Base-by-base conservation (phyloP, 139 green algal genomes). In the Gonium pectorale region DNA sequence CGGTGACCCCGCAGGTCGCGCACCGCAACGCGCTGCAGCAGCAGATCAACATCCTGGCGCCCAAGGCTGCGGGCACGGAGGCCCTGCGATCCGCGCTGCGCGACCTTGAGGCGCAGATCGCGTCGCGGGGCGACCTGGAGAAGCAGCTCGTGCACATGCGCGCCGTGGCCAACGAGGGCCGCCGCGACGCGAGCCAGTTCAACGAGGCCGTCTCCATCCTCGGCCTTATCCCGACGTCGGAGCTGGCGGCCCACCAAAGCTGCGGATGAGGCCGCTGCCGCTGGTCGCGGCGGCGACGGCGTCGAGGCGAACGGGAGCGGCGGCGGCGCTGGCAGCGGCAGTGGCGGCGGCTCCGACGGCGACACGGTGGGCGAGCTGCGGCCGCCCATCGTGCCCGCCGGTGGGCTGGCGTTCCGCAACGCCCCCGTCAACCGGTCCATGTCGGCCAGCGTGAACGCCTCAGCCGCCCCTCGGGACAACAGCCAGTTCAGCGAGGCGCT, bases 31-130 rank as follows among this genome's bases (percentile, higher is more conserved):
- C 62, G 62, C 78, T 84, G 62, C 44, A 84, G 78, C 78, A 84
- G 43, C 78, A 75, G 31, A 75, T 84, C 78, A 84, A 84, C 78
- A 84, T 84, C 78, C 78, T 84, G 78, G 63, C 63, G 41, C 78
- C 78, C 63, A 84, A 84, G 78, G 78, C 78, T 21, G 78, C 78
- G 27, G 78, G 78, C 35, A 62, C 59, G 24, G 78, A 75, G 52
- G 31, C 35, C 31, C 78, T 84, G 31, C 44, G 59, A 15, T 21
- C 21, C 35, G 38, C 59, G 15, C 78, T 84, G 33, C 44, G 38
- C 8, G 62, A 74, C 40, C 19, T 84, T 3, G 63, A 74, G 63
- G 78, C 78, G 9, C 62, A 84, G 64, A 1, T 84, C 41, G 62
- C 62, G 3, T 52, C 62, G 31, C 21, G 7, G 9, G 62, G 75